A percentile compares a stretch with the other conserved stretches of the same genome.
phyloP scores from a whole-genome alignment of 2,329 filamentous ascomycete genomes.

The Ploettnerulaceae sp. region DNA sequence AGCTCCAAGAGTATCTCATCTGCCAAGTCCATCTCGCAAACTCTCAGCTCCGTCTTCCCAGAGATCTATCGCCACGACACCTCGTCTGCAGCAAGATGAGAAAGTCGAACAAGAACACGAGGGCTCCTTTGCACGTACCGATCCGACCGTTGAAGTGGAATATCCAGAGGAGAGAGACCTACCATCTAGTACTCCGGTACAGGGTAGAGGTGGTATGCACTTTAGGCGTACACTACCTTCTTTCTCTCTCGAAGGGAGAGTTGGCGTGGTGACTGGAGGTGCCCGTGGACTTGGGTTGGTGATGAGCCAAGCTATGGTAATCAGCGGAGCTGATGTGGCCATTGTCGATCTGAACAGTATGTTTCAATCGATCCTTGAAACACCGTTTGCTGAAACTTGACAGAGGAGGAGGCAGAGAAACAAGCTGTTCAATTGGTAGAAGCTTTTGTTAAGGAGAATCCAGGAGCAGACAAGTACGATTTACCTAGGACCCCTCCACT shows the following conservation, averaged over 20 bases:
- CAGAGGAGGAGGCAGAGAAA: slow-evolving; percentile 77
- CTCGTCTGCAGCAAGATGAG: slow-evolving; percentile 22
- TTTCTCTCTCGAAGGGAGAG: slow-evolving; percentile 81
- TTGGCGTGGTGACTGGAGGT: slow-evolving; percentile 83
- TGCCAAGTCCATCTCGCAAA: slow-evolving; percentile 15
- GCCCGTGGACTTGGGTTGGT: slow-evolving; percentile 84
- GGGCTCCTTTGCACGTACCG: slow-evolving; percentile 64
- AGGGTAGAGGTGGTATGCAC: slow-evolving; percentile 73
- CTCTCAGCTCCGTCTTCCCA: slow-evolving; percentile 13
- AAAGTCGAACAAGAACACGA: slow-evolving; percentile 26
- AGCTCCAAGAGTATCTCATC: slow-evolving; percentile 21
- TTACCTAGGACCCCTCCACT: slow-evolving; percentile 21
- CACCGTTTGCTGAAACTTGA: slow-evolving; percentile 33
- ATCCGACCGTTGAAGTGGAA: slow-evolving; percentile 70
- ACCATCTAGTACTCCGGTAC: slow-evolving; percentile 64
- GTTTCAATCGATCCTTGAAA: slow-evolving; percentile 32
- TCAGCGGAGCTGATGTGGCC: slow-evolving; percentile 81
- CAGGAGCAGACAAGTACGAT: slow-evolving; percentile 59
- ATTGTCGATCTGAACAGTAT: slow-evolving; percentile 90
- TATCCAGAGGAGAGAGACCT: slow-evolving; percentile 72
- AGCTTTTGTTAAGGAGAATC: slow-evolving; percentile 74
- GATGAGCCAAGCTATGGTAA: slow-evolving; percentile 87
- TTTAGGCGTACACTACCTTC: slow-evolving; percentile 79
- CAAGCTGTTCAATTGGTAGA: slow-evolving; percentile 71
- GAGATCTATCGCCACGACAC: slow-evolving; percentile 24